A percentile compares a stretch with the other conserved stretches of the same genome.
Conservation (phyloP, 2,329 filamentous ascomycete species). For the Teratosphaeria gauchensis region DNA sequence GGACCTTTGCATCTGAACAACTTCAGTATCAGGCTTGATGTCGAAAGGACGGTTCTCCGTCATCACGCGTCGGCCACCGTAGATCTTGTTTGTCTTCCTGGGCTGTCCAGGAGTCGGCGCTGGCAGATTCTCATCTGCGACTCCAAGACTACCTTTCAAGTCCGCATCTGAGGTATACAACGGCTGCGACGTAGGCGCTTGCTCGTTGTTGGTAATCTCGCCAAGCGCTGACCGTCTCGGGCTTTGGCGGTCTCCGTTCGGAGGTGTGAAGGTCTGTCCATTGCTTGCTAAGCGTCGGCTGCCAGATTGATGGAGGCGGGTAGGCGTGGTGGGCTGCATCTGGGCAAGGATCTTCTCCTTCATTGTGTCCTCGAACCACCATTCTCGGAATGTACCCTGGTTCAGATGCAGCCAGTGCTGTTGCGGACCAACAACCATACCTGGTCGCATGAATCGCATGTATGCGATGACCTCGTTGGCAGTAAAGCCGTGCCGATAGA, state of each 20-base stretch:
- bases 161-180: constrained; percentile 16
- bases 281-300: constrained; percentile 48
- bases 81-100: constrained; percentile 72
- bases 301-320: constrained; percentile 38
- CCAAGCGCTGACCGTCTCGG: constrained; percentile 70
- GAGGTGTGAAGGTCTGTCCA: constrained; percentile 70
- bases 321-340: constrained; percentile 47
- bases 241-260: constrained; percentile 60
- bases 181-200: constrained; percentile 34
- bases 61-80: constrained; percentile 53
- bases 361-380: constrained; percentile 75
- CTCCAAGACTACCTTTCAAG: constrained; percentile 42
- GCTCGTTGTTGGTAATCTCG: constrained; percentile 78
- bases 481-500: constrained; percentile 94
- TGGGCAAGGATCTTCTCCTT: constrained; percentile 67
- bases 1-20: constrained; percentile 49
- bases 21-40: constrained; percentile 48
- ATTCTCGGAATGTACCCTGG: constrained; percentile 93
- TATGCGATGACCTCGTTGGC: constrained; percentile 77
- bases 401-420: constrained; percentile 99
- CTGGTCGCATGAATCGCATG: constrained; percentile 98
- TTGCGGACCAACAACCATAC: constrained; percentile 97
- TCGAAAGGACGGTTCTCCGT: constrained; percentile 39
- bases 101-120: constrained; percentile 94
- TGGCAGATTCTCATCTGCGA: constrained; percentile 85